These are phyloP conservation scores for Samsoniella hepiali DNA, from an alignment of 2,329 filamentous ascomycete genomes.

Conservation along the genomic window DNA sequence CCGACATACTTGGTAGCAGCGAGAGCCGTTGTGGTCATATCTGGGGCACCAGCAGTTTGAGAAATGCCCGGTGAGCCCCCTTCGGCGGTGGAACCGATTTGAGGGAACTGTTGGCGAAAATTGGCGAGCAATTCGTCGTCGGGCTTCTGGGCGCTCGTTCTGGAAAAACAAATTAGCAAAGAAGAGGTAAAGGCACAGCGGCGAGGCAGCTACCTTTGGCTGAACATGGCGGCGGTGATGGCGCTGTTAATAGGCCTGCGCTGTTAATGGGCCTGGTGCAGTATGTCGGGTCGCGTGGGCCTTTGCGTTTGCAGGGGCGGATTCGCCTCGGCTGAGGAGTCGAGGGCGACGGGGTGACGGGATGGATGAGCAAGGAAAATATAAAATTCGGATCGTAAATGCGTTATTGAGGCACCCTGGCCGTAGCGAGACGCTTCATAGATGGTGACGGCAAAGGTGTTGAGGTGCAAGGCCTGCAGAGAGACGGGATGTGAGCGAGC, in stretches of 20 bases:
- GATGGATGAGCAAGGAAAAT: neutral
- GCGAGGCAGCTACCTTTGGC: constrained; percentile 17
- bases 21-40: neutral
- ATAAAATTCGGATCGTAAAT: neutral
- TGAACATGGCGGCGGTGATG: constrained; percentile 18
- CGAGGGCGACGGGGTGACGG: neutral
- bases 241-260: neutral
- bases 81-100: constrained; percentile 56
- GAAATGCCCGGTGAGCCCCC: constrained; percentile 40
- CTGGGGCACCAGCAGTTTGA: constrained; percentile 28
- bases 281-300: constrained; percentile 3
- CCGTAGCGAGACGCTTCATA: constrained; percentile 14
- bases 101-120: constrained; percentile 80
- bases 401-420: constrained; percentile 10
- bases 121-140: constrained; percentile 78
- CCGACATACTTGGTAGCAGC: neutral
- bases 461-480: neutral
- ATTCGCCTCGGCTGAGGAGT: neutral
- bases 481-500: neutral
- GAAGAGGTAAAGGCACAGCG: neutral
- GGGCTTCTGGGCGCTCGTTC: constrained; percentile 80
- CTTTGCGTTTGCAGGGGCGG: constrained; percentile 7
- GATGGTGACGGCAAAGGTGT: neutral
- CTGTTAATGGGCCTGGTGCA: neutral
- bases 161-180: constrained; percentile 30